phyloP scores from a whole-genome alignment of 805 yeast species.

The Wickerhamomyces canadensis region DNA sequence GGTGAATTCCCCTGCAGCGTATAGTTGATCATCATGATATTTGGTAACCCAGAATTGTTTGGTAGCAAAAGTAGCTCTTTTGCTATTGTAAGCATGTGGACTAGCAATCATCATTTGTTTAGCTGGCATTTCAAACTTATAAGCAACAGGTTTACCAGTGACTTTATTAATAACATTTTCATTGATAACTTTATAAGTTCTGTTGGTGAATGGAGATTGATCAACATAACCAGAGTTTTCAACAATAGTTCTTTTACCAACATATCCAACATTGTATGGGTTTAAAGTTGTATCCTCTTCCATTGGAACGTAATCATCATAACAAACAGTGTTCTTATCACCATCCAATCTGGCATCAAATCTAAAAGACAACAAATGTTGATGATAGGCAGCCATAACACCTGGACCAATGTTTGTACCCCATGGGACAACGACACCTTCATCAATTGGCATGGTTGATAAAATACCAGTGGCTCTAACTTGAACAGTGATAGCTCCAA shows the following conservation, averaged over 20 bases:
- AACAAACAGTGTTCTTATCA: conserved; percentile 66
- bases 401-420: conserved; percentile 77
- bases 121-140: conserved; percentile 69
- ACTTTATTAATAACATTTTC: conserved; percentile 66
- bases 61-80: conserved; percentile 72
- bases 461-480: conserved; percentile 84
- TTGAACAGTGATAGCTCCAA: conserved; percentile 72
- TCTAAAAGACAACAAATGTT: conserved; percentile 74
- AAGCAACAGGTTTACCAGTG: conserved; percentile 69
- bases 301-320: conserved; percentile 63
- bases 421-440: conserved; percentile 54
- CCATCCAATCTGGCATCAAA: conserved; percentile 82
- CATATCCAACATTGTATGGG: conserved; percentile 67
- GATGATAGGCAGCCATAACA: conserved; percentile 81
- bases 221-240: conserved; percentile 70
- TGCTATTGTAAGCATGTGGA: conserved; percentile 55
- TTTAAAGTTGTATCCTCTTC: conserved; percentile 48
- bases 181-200: conserved; percentile 70
- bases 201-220: conserved; percentile 69
- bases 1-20: conserved; percentile 83
- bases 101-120: conserved; percentile 70
- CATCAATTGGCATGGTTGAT: conserved; percentile 79
- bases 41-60: conserved; percentile 81
- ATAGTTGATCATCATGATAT: conserved; percentile 64
- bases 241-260: conserved; percentile 53